Evolutionary conservation across 2,329 filamentous ascomycete species (phyloP), one percentile per base, ranked within the genome.

Genomic region (Alternaria panax): DNA sequence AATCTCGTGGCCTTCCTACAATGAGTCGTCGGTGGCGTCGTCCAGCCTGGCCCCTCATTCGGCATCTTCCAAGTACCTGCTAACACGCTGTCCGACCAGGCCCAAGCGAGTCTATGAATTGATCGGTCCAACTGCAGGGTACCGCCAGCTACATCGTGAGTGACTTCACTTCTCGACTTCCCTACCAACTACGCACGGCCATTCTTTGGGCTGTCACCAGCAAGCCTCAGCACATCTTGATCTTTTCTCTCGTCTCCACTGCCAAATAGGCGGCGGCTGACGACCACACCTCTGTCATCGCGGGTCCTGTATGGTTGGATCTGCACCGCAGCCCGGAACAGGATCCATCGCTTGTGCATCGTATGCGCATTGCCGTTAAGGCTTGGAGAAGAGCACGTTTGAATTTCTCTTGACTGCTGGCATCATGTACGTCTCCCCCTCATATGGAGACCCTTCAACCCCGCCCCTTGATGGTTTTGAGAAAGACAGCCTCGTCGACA

Each of bases 371-470:
- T 56, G 51, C 62, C 57, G 52, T 41, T 68, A 59, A 66, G 64
- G 57, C 57, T 63, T 66, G 60, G 52, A 62, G 54, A 62, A 56
- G 47, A 66, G 53, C 52, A 43, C 62, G 65, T 45, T 63, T 65
- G 51, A 61, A 51, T 70, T 59, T 63, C 64, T 62, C 67, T 63
- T 59, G 67, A 54, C 62, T 63, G 54, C 59, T 63, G 71, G 60
- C 72, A 75, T 69, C 66, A 78, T 78, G 75, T 78, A 77, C 70
- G 75, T 77, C 67, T 66, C 63, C 64, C 64, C 63, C 59, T 69
- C 69, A 54, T 72, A 77, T 78, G 74, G 74, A 75, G 64, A 64
- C 67, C 56, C 68, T 71, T 57, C 70, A 67, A 61, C 68, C 66
- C 64, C 72, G 61, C 63, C 71, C 68, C 47, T 56, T 72, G 51